Conservation (phyloP, 1,284 basidiomycete genomes). For the Heterobasidion irregulare region DNA sequence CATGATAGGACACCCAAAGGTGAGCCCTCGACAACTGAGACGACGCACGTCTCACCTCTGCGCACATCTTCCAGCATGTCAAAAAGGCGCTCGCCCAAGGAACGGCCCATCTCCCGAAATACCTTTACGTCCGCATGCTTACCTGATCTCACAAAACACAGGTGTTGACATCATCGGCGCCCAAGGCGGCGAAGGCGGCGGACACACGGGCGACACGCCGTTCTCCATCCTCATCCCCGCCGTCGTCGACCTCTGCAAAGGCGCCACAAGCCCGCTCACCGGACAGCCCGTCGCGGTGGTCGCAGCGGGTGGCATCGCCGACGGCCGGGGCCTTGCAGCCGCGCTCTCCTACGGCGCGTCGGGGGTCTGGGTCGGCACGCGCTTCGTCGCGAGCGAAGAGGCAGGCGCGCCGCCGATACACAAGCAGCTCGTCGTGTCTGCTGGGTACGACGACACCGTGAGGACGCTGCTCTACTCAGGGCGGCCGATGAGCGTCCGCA, state of each 20-base stretch:
- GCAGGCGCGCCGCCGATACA: slow-evolving; percentile 77
- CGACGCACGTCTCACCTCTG: neutral
- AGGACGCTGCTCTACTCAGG: slow-evolving; percentile 78
- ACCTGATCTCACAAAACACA: slow-evolving; percentile 13
- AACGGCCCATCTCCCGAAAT: slow-evolving; percentile 12
- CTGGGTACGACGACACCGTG: slow-evolving; percentile 65
- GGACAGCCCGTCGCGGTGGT: slow-evolving; percentile 72
- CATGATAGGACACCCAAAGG: slow-evolving; percentile 88
- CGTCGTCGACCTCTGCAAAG: slow-evolving; percentile 69
- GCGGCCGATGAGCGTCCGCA: slow-evolving; percentile 76
- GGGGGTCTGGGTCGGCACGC: slow-evolving; percentile 87
- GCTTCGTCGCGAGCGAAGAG: slow-evolving; percentile 82
- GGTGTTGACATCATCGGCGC: slow-evolving; percentile 87
- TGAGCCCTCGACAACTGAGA: slow-evolving; percentile 13
- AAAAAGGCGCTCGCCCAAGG: slow-evolving; percentile 70
- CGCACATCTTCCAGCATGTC: slow-evolving; percentile 52
- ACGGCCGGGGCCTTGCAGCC: slow-evolving; percentile 77
- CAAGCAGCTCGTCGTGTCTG: slow-evolving; percentile 61
- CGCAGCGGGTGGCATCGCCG: slow-evolving; percentile 78
- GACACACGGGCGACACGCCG: slow-evolving; percentile 69
- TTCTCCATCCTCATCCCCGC: slow-evolving; percentile 77
- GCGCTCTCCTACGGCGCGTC: slow-evolving; percentile 74
- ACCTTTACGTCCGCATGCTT: neutral
- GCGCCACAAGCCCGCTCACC: slow-evolving; percentile 60
- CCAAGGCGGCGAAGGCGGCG: slow-evolving; percentile 73